Evolutionary conservation across 2,329 filamentous ascomycete genomes (phyloP).

Genomic region (Cladosporium sp.): DNA sequence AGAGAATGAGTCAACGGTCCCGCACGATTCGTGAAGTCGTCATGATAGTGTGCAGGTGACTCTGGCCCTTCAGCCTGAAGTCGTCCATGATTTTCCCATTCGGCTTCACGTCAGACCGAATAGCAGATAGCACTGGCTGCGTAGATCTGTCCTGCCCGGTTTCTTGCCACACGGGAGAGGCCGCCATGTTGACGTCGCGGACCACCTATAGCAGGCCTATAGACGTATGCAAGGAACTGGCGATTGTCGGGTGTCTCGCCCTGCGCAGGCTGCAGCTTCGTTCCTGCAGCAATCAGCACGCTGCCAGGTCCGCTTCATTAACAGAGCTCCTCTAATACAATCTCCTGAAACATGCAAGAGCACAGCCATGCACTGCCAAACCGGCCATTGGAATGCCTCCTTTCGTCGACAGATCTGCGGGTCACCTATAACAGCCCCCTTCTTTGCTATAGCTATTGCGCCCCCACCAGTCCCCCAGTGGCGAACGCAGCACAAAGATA

Average conservation of each 20-base stretch:
- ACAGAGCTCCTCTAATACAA: background rate
- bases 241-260: background rate
- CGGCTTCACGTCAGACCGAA: no score
- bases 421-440: background rate
- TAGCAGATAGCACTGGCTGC: no score
- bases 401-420: constrained; percentile 4
- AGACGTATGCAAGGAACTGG: no score
- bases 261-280: constrained; percentile 7
- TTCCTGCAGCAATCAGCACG: constrained; percentile 10
- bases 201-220: no score
- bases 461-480: background rate
- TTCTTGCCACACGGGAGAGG: no score
- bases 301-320: background rate
- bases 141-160: no score
- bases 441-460: background rate
- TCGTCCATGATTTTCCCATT: background rate
- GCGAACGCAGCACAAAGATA: background rate
- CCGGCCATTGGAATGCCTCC: background rate
- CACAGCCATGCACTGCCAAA: constrained; percentile 1
- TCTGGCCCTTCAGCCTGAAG: background rate
- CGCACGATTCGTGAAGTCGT: constrained; percentile 4
- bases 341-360: constrained; percentile 10
- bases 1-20: background rate
- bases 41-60: background rate
- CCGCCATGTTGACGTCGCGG: no score